phyloP scores from a whole-genome alignment of 75 land plant genomes.

The Gnetum montanum region DNA sequence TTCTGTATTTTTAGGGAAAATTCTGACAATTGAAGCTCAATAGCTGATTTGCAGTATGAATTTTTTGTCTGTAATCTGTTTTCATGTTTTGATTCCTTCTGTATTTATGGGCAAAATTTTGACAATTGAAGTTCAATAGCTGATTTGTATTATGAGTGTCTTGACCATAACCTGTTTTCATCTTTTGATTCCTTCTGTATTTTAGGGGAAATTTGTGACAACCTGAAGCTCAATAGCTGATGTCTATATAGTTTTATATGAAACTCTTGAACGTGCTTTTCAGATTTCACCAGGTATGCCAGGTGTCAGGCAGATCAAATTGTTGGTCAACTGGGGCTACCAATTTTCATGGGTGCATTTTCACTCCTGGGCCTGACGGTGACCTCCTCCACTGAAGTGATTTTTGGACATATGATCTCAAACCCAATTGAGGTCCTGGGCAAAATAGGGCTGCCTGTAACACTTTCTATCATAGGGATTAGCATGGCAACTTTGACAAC shows the following conservation, averaged over 20 bases:
- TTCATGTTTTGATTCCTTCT: not conserved
- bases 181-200: not conserved
- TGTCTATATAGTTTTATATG: not conserved
- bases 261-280: not conserved
- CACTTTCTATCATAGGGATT: slow-evolving; percentile 63
- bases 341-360: slow-evolving; percentile 84
- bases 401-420: slow-evolving; percentile 70
- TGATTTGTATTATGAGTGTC: not conserved
- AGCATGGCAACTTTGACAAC: slow-evolving; percentile 82
- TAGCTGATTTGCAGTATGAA: not conserved
- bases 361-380: slow-evolving; percentile 78
- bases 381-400: slow-evolving; percentile 65
- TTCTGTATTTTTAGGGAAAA: not conserved
- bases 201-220: not conserved
- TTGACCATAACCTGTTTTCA: not conserved
- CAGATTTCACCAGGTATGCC: slow-evolving; percentile 72
- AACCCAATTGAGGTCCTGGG: slow-evolving; percentile 68
- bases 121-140: not conserved
- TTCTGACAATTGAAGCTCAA: not conserved
- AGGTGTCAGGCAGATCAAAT: slow-evolving; percentile 64
- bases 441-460: slow-evolving; percentile 43
- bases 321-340: slow-evolving; percentile 71
- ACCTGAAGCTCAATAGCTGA: not conserved
- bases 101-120: not conserved
- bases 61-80: too few species aligned